Evolutionary conservation across 1,284 basidiomycete species (phyloP), one percentile per base, ranked within the genome.

Genomic region (Polyporus tsugae): DNA sequence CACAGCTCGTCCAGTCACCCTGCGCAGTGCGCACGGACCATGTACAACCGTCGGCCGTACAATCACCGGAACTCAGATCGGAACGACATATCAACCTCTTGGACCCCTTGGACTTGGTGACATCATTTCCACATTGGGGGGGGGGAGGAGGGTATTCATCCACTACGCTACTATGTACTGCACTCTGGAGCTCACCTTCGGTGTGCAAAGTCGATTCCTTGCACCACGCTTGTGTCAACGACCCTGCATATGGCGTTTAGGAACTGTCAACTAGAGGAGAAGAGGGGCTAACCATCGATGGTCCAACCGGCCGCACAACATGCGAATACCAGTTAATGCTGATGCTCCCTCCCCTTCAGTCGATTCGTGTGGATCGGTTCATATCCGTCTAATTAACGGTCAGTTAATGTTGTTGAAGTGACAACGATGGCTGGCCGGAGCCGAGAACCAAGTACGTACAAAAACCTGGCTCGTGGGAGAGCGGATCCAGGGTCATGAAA

Each of bases 1-100:
- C 58, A 60, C 57, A 59, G 57, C 58, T 39, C 52, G 29, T 35
- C n/a, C n/a, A n/a, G n/a, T n/a, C n/a, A n/a, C n/a, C n/a, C n/a
- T n/a, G n/a, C n/a, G n/a, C n/a, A n/a, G n/a, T n/a, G n/a, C n/a
- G n/a, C n/a, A 10, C 41, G 41, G 41, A 49, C 22, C 22, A n/a
- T n/a, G n/a, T 3, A 6, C 46, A 46, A 25, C 46, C 22, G 22
- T 25, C 22, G 11, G 46, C 46, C 46, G 25, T 10, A 49, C 46
- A 22, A 25, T 49, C 46, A 17, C 15, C 52, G 29, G 29, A 6
- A 17, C 52, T 19, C 33, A 55, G 29, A 35, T 55, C 13, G 52
- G 52, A 19, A 55, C 25, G 7, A 33, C 29, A 17, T 33, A 33
- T 55, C 29, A 29, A 33, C 33, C 15, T 55, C 15, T 55, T 17